phyloP scores from a whole-genome alignment of 352 stramenopile species.

The Peronosclerospora sorghi region DNA sequence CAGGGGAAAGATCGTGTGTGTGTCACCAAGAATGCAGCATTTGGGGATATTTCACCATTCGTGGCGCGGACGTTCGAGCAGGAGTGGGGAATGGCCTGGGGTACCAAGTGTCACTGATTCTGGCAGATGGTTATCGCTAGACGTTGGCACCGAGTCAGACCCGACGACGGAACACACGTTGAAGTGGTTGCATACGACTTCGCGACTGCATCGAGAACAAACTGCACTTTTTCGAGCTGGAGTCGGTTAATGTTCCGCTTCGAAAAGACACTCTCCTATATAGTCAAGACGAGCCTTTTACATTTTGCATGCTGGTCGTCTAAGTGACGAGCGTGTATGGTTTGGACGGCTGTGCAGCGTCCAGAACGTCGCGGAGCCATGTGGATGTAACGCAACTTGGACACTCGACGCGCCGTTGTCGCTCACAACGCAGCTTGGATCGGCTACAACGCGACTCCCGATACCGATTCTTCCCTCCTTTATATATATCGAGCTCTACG shows the following conservation, averaged over 20 bases:
- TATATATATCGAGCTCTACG: conserved; percentile 28
- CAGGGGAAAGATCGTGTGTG: conserved; percentile 38
- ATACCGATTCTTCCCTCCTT: conserved; percentile 17
- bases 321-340: conserved; percentile 22
- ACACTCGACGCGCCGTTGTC: conserved; percentile 33
- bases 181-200: conserved; percentile 62
- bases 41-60: conserved; percentile 56
- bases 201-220: conserved; percentile 68
- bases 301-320: conserved; percentile 41
- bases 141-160: conserved; percentile 55
- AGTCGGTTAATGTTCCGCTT: conserved; percentile 56
- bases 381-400: conserved; percentile 14
- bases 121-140: conserved; percentile 63
- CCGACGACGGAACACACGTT: conserved; percentile 46
- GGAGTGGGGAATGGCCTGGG: conserved; percentile 8
- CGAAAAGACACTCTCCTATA: conserved; percentile 51
- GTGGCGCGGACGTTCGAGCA: conserved; percentile 50
- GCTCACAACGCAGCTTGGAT: conserved; percentile 28
- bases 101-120: conserved; percentile 53
- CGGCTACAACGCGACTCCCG: conserved; percentile 28
- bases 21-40: conserved; percentile 62
- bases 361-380: conserved; percentile 28
- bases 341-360: conserved; percentile 15
- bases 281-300: conserved; percentile 56
- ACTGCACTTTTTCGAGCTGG: conserved; percentile 66